These are phyloP conservation scores for Brasilioporus rufonigricans DNA, from an alignment of 768 basidiomycete species.

Conservation along the genomic window DNA sequence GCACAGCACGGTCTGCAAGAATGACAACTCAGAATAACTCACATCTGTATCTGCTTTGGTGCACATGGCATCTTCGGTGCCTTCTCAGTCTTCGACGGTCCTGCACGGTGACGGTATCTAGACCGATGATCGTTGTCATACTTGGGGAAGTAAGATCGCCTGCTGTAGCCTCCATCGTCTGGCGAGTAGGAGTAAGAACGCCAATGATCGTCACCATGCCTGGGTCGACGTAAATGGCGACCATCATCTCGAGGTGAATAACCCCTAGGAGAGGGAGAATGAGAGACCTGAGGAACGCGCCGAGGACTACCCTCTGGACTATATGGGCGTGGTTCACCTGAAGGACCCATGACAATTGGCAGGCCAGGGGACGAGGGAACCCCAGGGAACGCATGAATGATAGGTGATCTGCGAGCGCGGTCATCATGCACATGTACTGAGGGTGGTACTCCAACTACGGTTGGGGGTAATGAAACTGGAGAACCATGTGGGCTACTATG, in stretches of 20 bases:
- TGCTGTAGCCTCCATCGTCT: not conserved
- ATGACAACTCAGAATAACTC: too few relatives aligned
- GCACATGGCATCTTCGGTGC: too few relatives aligned
- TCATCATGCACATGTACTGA: conserved; percentile 7
- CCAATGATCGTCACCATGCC: conserved; percentile 6
- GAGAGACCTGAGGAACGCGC: conserved; percentile 1
- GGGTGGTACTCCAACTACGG: conserved; percentile 8
- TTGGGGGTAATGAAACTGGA: too few relatives aligned
- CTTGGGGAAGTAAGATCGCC: conserved; percentile 8
- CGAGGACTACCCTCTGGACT: conserved; percentile 3
- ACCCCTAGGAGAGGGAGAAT: conserved; percentile 6
- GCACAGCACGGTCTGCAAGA: too few relatives aligned
- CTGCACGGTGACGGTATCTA: conserved; percentile 9
- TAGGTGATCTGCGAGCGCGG: conserved; percentile 21
- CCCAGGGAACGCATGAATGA: conserved; percentile 22
- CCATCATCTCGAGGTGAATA: conserved; percentile 3
- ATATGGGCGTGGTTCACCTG: conserved; percentile 12
- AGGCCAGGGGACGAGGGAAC: not conserved
- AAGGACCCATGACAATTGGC: conserved; percentile 5
- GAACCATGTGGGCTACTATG: too few relatives aligned
- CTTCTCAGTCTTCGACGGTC: too few relatives aligned
- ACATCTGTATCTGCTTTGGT: too few relatives aligned
- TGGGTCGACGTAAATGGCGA: not conserved
- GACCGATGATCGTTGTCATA: conserved; percentile 14
- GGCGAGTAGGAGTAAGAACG: conserved; percentile 27